A percentile compares a stretch with the other conserved stretches of the same genome.
Conservation (phyloP, 176 grass and related monocot genomes). For the Leersia perrieri region DNA sequence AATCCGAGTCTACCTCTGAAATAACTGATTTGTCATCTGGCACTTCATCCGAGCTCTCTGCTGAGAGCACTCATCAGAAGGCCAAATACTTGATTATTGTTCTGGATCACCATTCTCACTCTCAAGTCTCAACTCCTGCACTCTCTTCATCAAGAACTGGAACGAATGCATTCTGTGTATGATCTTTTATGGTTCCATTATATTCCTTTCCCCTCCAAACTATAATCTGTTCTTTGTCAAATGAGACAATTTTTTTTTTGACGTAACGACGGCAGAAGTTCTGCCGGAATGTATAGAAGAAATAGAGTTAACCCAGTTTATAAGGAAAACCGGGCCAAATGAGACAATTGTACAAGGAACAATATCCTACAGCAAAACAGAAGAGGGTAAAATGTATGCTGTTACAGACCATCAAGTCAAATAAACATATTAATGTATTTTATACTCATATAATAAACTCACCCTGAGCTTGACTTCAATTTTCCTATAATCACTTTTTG, state of each 20-base stretch:
- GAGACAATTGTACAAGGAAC: constrained; percentile 85
- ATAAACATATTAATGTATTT: background rate
- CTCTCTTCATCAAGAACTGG: constrained; percentile 29
- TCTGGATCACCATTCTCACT: constrained; percentile 26
- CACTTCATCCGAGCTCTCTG: constrained; percentile 24
- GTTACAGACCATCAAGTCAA: background rate
- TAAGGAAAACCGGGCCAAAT: no score
- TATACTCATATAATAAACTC: constrained; percentile 20
- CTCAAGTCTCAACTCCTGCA: constrained; percentile 18
- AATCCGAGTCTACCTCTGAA: background rate
- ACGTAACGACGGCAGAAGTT: no score
- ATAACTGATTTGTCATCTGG: constrained; percentile 33
- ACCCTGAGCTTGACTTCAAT: constrained; percentile 93
- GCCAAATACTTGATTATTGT: constrained; percentile 11
- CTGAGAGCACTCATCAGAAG: constrained; percentile 33
- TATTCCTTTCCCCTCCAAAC: constrained; percentile 77
- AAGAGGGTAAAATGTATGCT: background rate
- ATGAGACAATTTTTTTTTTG: no score
- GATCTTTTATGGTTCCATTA: constrained; percentile 25
- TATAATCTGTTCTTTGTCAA: constrained; percentile 85
- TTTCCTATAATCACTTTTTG: constrained; percentile 82
- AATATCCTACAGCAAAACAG: constrained; percentile 51
- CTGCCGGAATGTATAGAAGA: no score
- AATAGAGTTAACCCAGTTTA: no score
- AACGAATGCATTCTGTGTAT: constrained; percentile 22